Conservation (phyloP, 2,329 filamentous ascomycete genomes). For the Lasiodiplodia sp. region DNA sequence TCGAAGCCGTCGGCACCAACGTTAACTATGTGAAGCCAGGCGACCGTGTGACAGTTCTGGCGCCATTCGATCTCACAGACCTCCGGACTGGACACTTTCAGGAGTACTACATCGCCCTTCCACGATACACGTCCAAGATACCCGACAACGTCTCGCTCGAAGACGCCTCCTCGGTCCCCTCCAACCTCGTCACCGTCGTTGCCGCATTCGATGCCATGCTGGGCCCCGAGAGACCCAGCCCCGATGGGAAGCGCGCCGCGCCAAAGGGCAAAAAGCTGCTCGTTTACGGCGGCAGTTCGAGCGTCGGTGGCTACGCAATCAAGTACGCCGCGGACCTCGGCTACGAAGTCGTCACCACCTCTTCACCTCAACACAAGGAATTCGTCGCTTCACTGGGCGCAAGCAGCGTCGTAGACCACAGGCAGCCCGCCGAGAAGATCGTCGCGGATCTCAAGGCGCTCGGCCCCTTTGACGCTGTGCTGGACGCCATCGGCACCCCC, state of each 20-base stretch:
- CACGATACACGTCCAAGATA: slow-evolving; percentile 34
- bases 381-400: slow-evolving; percentile 42
- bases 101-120: slow-evolving; percentile 28
- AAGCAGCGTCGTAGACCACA: slow-evolving; percentile 39
- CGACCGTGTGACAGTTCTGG: slow-evolving; percentile 40
- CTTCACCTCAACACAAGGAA: slow-evolving; percentile 41
- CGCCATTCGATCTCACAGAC: slow-evolving; percentile 28
- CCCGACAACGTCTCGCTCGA: slow-evolving; percentile 36
- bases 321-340: slow-evolving; percentile 40
- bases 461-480: slow-evolving; percentile 40
- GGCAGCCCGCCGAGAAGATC: slow-evolving; percentile 32
- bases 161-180: slow-evolving; percentile 36
- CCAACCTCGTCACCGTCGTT: slow-evolving; percentile 38
- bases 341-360: slow-evolving; percentile 46
- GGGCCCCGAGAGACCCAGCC: slow-evolving; percentile 26
- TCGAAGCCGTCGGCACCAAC: slow-evolving; percentile 42
- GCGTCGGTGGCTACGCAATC: slow-evolving; percentile 40
- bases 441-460: slow-evolving; percentile 35
- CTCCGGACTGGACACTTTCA: background rate
- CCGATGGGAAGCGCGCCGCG: slow-evolving; percentile 33
- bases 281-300: slow-evolving; percentile 45
- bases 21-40: slow-evolving; percentile 42
- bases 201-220: slow-evolving; percentile 35
- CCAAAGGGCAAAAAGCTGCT: slow-evolving; percentile 42
- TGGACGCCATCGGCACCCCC: slow-evolving; percentile 42